Base-by-base conservation (phyloP, 345 rosid species). In the Crucihimalaya himalaica region DNA sequence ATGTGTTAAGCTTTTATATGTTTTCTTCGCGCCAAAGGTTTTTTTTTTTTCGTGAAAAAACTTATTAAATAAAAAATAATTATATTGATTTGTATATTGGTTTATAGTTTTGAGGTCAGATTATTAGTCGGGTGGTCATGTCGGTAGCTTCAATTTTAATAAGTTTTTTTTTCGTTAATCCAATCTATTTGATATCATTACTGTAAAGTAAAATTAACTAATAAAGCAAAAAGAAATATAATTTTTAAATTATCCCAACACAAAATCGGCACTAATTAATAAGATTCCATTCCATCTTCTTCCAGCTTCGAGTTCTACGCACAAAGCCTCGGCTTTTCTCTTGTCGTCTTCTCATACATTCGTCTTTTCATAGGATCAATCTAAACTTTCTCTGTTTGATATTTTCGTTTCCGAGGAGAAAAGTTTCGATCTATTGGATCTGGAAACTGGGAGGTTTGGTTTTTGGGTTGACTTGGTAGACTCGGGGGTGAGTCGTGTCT, bases 291-390 rank as follows among this genome's bases (percentile, higher is more conserved):
- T 76, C 28, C 28, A 76, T 68, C 74, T 62, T 63, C 65, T 58
- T 60, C 18, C 42, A 69, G 74, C 80, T 54, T 76, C 60, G 37
- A 76, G 63, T 19, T 54, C 75, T 32, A 76, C 70, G 79, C 63
- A 52, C 74, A 68, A 35, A 72, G 46, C 54, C 61, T 14, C 71
- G 35, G 14, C 61, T 76, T 60, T 18, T 45, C 65, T 76, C 59
- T 27, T 70, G 46, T 69, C 73, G 54, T 69, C 25, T 19, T 45
- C 42, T 66, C 20, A 27, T 52, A 52, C 63, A 42, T 68, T 52
- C 53, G 12, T 58, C 73, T 52, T 61, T 63, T 63, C 75, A 46
- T 76, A 54, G 75, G 60, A 76, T 16, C 80, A 48, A 9, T 48
- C 55, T 39, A 4, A 1, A 13, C 50, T 54, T 45, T 63, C 46